Base-by-base conservation (phyloP, 805 yeast species). In the Lipomyces sp. region DNA sequence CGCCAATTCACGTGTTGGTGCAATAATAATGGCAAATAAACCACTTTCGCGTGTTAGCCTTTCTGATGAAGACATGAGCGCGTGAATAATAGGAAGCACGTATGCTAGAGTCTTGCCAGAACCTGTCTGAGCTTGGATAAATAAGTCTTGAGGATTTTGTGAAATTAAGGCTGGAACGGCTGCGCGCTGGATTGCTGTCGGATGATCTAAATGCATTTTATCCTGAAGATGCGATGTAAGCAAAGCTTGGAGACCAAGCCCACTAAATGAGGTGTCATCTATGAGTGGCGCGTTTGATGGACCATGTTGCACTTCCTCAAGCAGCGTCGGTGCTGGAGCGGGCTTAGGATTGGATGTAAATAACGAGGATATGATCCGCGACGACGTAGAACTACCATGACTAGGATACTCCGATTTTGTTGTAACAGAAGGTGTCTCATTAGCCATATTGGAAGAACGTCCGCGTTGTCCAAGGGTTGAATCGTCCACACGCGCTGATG, bases 51-150 rank as follows among this genome's bases (percentile, higher is more conserved):
- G 84, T 55, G 74, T 77, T 2, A 82, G 75, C 45, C 76, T 79
- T 7, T 78, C 79, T 30, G 72, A 72, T 73, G 86, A 85, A 35
- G 81, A 78, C 85, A 92, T 85, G 54, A 95, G 81, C 66, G 86
- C 84, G 70, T 90, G 87, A 69, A 94, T 77, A 29, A 96, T 87
- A 0, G 99, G 99, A 50, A 96, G 79, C 2, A 89, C 80, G 76
- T 90, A 96, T 0, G 98, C 88, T 64, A 95, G 78, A 0, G 99
- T 95, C 77, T 95, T 95, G 77, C 99, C 99, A 0, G 98, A 93
- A 62, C 99, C 99, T 0, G 99, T 95, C 78, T 96, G 98, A 0
- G 99, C 97, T 75, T 92, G 96, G 57, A 95, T 90, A 71, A 95
- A 90, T 64, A 92, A 79, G 77, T 95, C 99, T 39, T 81, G 78